Conservation (phyloP, 257 asterid species). For the Petrea volubilis region DNA sequence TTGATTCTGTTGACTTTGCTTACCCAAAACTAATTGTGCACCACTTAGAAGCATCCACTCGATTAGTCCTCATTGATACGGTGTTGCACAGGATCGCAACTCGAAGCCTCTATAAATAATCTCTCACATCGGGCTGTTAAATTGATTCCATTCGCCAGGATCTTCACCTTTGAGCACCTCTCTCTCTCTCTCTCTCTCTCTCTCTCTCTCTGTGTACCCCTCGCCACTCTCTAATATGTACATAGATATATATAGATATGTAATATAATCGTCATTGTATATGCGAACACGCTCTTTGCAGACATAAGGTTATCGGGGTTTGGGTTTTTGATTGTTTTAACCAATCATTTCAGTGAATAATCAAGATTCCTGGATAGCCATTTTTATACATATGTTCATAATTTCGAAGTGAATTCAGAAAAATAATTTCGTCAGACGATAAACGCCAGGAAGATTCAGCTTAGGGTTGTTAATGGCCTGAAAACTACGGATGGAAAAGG, state of each 20-base stretch:
- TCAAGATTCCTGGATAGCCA: neutral
- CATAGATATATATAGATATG: neutral
- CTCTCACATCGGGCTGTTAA: neutral
- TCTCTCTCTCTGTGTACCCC: too few relatives aligned
- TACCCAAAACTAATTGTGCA: neutral
- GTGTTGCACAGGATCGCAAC: neutral
- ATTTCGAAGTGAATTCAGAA: neutral
- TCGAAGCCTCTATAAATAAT: neutral
- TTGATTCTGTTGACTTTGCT: neutral
- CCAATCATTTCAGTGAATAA: neutral
- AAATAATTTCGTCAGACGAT: neutral
- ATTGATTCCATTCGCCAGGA: neutral
- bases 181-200: neutral
- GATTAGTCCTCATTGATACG: neutral
- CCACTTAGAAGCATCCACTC: neutral
- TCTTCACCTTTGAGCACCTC: neutral
- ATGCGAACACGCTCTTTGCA: neutral
- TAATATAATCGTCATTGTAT: neutral
- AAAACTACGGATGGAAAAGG: neutral
- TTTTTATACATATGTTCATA: neutral
- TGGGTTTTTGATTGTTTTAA: constrained; percentile 4
- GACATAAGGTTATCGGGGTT: neutral
- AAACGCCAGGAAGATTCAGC: neutral
- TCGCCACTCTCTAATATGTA: too few relatives aligned
- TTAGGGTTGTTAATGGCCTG: neutral